phyloP scores from a whole-genome alignment of 228 moss, liverwort and hornwort species.

The Sphagnum magellanicum region DNA sequence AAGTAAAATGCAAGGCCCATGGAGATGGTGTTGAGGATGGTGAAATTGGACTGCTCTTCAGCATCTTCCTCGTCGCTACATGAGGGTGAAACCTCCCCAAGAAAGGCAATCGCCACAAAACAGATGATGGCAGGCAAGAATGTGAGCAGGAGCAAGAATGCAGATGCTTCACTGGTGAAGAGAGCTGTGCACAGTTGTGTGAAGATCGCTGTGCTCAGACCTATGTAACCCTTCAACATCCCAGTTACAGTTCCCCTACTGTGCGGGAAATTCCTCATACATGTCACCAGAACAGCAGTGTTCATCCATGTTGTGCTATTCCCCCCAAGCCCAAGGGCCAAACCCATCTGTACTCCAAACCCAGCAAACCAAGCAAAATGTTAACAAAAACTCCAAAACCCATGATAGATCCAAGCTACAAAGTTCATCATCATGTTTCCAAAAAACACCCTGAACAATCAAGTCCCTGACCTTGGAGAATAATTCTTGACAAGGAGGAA shows the following conservation, averaged over 20 bases:
- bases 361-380: neutral
- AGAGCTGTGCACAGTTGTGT: slow-evolving; percentile 79
- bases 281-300: slow-evolving; percentile 84
- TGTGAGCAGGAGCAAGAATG: slow-evolving; percentile 75
- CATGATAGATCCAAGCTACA: neutral
- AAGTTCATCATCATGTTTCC: neutral
- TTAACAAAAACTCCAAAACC: neutral
- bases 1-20: slow-evolving; percentile 66
- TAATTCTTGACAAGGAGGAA: neutral
- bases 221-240: slow-evolving; percentile 82
- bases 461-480: neutral
- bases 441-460: neutral
- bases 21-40: slow-evolving; percentile 66
- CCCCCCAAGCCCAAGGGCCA: slow-evolving; percentile 75
- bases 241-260: slow-evolving; percentile 79
- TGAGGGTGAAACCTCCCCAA: slow-evolving; percentile 48
- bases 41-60: slow-evolving; percentile 60
- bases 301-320: slow-evolving; percentile 99
- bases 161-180: slow-evolving; percentile 64
- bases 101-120: slow-evolving; percentile 50
- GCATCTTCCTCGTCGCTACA: slow-evolving; percentile 32
- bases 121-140: slow-evolving; percentile 65
- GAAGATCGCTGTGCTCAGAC: slow-evolving; percentile 90
- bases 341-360: slow-evolving; percentile 58
- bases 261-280: slow-evolving; percentile 77